Conservation (phyloP, 2,329 filamentous ascomycete species). For the Ophiocordyceps sinensis region DNA sequence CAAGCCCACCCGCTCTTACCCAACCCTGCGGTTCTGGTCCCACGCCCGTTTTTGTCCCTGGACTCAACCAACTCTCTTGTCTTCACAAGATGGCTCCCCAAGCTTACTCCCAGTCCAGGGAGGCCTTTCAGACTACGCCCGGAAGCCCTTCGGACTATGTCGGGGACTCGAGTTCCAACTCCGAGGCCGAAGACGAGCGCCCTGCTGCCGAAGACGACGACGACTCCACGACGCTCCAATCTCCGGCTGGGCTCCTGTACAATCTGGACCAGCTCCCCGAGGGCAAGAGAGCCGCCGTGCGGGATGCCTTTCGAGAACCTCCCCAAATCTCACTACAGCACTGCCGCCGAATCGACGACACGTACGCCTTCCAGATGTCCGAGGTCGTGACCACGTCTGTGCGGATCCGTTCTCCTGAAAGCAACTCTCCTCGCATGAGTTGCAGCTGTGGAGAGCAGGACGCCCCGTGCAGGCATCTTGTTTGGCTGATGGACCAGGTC, state of each 20-base stretch:
- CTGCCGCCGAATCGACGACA: slow-evolving; percentile 30
- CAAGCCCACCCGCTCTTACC: too few relatives aligned
- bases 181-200: too few relatives aligned
- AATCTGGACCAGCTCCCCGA: slow-evolving; percentile 23
- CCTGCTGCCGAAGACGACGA: too few relatives aligned
- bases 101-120: too few relatives aligned
- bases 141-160: not conserved
- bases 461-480: slow-evolving; percentile 32
- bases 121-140: not conserved
- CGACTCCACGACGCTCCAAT: slow-evolving; percentile 13
- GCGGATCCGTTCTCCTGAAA: slow-evolving; percentile 27
- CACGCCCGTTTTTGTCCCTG: too few relatives aligned
- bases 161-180: not conserved
- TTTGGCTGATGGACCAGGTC: slow-evolving; percentile 41
- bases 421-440: slow-evolving; percentile 23
- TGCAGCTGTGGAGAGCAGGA: slow-evolving; percentile 29
- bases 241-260: slow-evolving; percentile 26
- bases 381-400: slow-evolving; percentile 38
- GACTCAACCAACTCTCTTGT: too few relatives aligned
- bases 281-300: slow-evolving; percentile 22
- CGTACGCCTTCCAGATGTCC: slow-evolving; percentile 41
- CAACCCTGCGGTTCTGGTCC: too few relatives aligned
- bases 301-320: slow-evolving; percentile 30
- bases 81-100: too few relatives aligned
- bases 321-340: slow-evolving; percentile 34